phyloP scores from a whole-genome alignment of 192 early-diverging fungal species.

The Phlyctochytrium planicorne region DNA sequence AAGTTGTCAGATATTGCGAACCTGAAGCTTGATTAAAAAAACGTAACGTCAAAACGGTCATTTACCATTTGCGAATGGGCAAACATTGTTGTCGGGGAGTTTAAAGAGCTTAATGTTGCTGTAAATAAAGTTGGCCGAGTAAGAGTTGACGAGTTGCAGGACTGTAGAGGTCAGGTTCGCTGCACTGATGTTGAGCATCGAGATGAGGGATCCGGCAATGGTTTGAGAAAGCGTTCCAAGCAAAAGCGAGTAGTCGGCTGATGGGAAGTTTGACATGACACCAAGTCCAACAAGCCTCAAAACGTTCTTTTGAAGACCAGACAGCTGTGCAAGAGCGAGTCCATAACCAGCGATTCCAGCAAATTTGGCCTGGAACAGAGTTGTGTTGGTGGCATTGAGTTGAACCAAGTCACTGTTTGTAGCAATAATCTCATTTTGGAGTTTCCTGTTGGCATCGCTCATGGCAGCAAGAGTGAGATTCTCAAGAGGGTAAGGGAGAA shows the following conservation, averaged over 20 bases:
- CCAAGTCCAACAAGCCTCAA: neutral
- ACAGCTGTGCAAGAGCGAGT: neutral
- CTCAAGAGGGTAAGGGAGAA: slow-evolving; percentile 2
- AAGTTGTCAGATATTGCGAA: neutral
- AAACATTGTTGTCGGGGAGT: slow-evolving; percentile 3
- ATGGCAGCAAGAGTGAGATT: neutral
- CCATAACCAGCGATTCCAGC: neutral
- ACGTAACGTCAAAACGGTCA: neutral
- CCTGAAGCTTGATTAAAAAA: slow-evolving; percentile 1
- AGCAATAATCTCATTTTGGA: neutral
- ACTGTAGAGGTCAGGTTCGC: neutral
- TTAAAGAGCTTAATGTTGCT: neutral
- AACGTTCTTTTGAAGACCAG: neutral
- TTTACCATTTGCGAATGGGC: slow-evolving; percentile 6
- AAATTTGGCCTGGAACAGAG: neutral
- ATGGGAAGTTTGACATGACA: neutral
- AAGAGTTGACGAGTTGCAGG: neutral
- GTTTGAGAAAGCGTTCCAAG: neutral
- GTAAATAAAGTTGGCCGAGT: neutral
- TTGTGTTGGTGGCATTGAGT: neutral
- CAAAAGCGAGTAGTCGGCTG: neutral
- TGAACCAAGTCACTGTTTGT: neutral
- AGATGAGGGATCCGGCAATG: neutral
- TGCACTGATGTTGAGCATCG: neutral
- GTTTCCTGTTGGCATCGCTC: neutral